A percentile compares a stretch with the other conserved stretches of the same genome.
phyloP scores from a whole-genome alignment of 805 yeast species.

The Ogataea populi-albae region DNA sequence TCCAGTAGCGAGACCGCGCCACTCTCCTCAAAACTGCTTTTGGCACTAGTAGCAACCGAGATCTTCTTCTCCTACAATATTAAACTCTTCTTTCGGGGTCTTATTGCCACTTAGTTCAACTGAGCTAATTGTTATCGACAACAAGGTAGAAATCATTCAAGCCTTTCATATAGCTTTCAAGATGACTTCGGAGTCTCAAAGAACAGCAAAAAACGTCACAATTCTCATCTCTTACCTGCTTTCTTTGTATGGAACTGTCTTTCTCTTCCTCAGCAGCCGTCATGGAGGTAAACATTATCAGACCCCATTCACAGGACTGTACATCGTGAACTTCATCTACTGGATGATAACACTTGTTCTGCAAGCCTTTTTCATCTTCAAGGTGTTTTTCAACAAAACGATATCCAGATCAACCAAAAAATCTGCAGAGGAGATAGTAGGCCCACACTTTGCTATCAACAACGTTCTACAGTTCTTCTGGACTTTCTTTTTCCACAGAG shows the following conservation, averaged over 20 bases:
- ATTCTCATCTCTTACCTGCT: conserved; percentile 54
- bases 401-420: conserved; percentile 26
- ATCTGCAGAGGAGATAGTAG: conserved; percentile 40
- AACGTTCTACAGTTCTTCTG: conserved; percentile 61
- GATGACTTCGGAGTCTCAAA: conserved; percentile 18
- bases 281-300: conserved; percentile 42
- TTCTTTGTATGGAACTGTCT: conserved; percentile 53
- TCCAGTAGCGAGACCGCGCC: too few relatives aligned
- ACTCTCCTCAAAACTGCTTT: too few relatives aligned
- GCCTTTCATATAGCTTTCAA: conserved; percentile 1
- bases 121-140: conserved; percentile 7
- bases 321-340: conserved; percentile 47
- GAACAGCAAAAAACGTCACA: conserved; percentile 34
- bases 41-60: too few relatives aligned
- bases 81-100: too few relatives aligned
- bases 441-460: conserved; percentile 61
- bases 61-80: too few relatives aligned
- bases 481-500: conserved; percentile 57
- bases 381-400: conserved; percentile 34
- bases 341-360: conserved; percentile 55
- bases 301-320: conserved; percentile 70
- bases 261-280: conserved; percentile 57
- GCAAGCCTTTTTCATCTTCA: conserved; percentile 51
- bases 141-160: neutral
- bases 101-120: too few relatives aligned